Base-by-base conservation (phyloP, 2,329 filamentous ascomycete species). In the Arthrobotrys sinensis region DNA sequence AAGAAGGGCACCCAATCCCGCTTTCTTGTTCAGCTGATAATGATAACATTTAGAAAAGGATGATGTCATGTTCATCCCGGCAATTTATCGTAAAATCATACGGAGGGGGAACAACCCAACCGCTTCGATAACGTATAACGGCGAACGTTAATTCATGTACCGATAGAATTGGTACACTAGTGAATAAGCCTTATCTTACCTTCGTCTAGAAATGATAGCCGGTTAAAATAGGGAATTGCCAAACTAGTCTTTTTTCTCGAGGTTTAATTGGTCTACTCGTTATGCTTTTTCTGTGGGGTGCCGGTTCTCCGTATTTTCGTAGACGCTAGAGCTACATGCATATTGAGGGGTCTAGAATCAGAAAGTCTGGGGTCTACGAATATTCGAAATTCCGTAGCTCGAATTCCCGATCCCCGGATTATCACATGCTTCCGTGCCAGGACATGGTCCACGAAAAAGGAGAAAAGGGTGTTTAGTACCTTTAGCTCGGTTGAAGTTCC, bases 31-130 rank as follows among this genome's bases (percentile, higher is more conserved):
- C 62, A 36, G 28, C 43, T 57, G 52, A 57, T 38, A 57, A 57
- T 57, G 52, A 57, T 57, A 57, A 57, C 52, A 38, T 57, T 14
- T 2, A 24, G 36, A 48, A 12, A 21, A 34, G 52, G 32, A 38
- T 57, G 52, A 57, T 57, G 52, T 57, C 32, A 57, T 57, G 24
- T n/a, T 24, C 32, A 19, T 38, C 52, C 52, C 52, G 52, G 52
- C 34, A 36, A 38, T 57, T 57, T 57, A 57, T 57, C 52, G 52
- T 57, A 38, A 21, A 10, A 38, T 38, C 36, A 8, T 12, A 38
- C 6, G 24, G 24, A n/a, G n/a, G 24, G 24, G 24, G 24, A 28
- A 38, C 36, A 38, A 8, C 36, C 36, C 36, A 12, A 1, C 46
- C 28, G 28, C 7, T 34, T 38, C n/a, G 52, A 36, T 55, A 57